These are phyloP conservation scores for Termitomyces titanicus DNA, from an alignment of 768 basidiomycete species.

Conservation along the genomic window DNA sequence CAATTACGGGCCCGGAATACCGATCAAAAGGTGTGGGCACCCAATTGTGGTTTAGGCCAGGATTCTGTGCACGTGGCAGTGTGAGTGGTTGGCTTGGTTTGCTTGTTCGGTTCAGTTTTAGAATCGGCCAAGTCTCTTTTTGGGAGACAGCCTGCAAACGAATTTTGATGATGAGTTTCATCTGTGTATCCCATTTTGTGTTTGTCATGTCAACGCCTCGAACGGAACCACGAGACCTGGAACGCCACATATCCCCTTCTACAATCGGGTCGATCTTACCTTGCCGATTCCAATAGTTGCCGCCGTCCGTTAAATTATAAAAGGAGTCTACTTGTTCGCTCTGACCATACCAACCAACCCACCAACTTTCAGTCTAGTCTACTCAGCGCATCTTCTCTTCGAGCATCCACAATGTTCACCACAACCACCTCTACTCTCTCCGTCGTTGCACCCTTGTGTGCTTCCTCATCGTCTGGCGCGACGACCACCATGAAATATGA, in stretches of 20 bases:
- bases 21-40: conserved; percentile 18
- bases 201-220: conserved; percentile 35
- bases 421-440: conserved; percentile 13
- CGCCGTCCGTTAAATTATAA: conserved; percentile 28
- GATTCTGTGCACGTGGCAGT: too few species aligned
- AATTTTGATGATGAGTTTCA: conserved; percentile 5
- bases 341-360: conserved; percentile 14
- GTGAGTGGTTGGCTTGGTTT: too few species aligned
- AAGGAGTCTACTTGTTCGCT: conserved; percentile 24
- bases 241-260: conserved; percentile 25
- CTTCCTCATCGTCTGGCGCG: conserved; percentile 19
- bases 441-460: conserved; percentile 9
- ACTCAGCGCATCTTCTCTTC: conserved; percentile 10
- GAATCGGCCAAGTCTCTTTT: conserved; percentile 1
- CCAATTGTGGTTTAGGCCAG: conserved; percentile 7
- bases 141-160: conserved; percentile 13
- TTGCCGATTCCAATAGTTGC: conserved; percentile 20
- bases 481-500: conserved; percentile 5
- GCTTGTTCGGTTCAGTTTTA: conserved; percentile 6
- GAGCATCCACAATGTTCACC: conserved; percentile 22
- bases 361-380: conserved; percentile 14
- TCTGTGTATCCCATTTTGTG: conserved; percentile 5
- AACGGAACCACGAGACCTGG: conserved; percentile 35
- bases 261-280: conserved; percentile 20
- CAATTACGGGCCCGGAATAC: conserved; percentile 24